Evolutionary conservation across 495 filamentous ascomycete genomes (phyloP).

Genomic region (Hypomontagnella submonticulosa): DNA sequence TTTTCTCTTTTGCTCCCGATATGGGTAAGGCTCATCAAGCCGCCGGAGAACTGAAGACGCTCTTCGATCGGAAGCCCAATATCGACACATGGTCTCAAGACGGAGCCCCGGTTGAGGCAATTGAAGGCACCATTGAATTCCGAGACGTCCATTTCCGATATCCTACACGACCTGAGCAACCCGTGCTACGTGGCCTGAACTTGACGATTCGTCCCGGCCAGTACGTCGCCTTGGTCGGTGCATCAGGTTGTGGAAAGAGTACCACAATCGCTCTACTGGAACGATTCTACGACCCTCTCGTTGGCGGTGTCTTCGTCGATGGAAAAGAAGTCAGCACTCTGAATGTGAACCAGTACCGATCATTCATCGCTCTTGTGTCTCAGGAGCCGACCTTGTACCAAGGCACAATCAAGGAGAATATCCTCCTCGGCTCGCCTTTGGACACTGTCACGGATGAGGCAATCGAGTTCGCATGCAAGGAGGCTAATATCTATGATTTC

Average conservation of each 20-base stretch:
- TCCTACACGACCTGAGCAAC: slow-evolving; percentile 80
- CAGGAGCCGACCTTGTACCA: slow-evolving; percentile 91
- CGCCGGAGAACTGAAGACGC: slow-evolving; percentile 75
- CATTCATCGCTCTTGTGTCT: slow-evolving; percentile 79
- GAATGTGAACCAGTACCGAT: slow-evolving; percentile 83
- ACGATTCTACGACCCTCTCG: slow-evolving; percentile 83
- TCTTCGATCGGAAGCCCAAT: slow-evolving; percentile 80
- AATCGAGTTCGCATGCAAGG: slow-evolving; percentile 79
- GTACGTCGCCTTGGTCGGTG: slow-evolving; percentile 83
- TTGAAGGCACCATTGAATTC: slow-evolving; percentile 80
- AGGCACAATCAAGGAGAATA: slow-evolving; percentile 84
- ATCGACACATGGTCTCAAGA: slow-evolving; percentile 87
- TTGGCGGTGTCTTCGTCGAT: slow-evolving; percentile 78
- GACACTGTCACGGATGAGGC: slow-evolving; percentile 74
- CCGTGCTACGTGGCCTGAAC: slow-evolving; percentile 79
- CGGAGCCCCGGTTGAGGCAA: slow-evolving; percentile 66
- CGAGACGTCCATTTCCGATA: slow-evolving; percentile 84
- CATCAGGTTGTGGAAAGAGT: slow-evolving; percentile 85
- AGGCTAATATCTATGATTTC: slow-evolving; percentile 94
- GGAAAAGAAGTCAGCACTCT: slow-evolving; percentile 76
- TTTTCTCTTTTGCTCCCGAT: slow-evolving; percentile 87
- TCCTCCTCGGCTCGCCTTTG: slow-evolving; percentile 73
- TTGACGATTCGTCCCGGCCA: slow-evolving; percentile 78
- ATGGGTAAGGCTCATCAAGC: slow-evolving; percentile 91
- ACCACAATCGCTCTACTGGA: slow-evolving; percentile 84